Evolutionary conservation across 2,329 filamentous ascomycete species (phyloP), one percentile per base, ranked within the genome.

Genomic region (Pyrenophora graminea): DNA sequence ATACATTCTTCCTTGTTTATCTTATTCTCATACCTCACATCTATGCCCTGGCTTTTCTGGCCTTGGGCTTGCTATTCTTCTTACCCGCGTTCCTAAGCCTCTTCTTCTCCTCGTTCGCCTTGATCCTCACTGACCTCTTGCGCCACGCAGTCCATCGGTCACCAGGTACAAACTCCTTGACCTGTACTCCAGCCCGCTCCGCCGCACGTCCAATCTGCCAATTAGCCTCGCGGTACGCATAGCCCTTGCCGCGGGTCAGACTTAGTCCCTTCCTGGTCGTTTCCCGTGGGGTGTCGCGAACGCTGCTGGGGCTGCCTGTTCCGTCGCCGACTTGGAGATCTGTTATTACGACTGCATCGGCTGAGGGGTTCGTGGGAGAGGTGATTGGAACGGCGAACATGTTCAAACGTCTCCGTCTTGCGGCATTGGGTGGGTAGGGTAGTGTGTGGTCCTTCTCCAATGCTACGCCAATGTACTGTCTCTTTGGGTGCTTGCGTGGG

Each of bases 381-480:
- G 48, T 39, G 12, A 51, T 45, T 2, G 51, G 51, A 17, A 81
- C 78, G 25, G 80, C 83, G 4, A 86, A 79, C 82, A 95, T 88
- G 63, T 88, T 89, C 53, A 99, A 80, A 45, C 85, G 83, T 61
- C 94, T 83, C 66, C 86, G 84, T 48, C 90, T 85, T 56, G 88
- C 84, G 3, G 88, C 87, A 70, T 93, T 88, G 21, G 75, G 77
- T 1, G 90, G 87, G 68, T 89, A 85, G 0, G 94, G 94, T 1
- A 99, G 84, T 27, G 80, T 85, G 66, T 95, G 90, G 13, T 86
- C 80, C 69, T 91, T 90, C 71, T 92, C 83, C 74, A 96, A 92
- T 30, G 89, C 89, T 17, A 99, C 88, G 55, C 94, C 94, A 67
- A 99, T 99, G 80, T 92, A 99, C 74, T 96, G 90, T 54, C 92